A percentile compares a stretch with the other conserved stretches of the same genome.
Evolutionary conservation across 768 basidiomycete genomes (phyloP).

Genomic region (Lenzites betulinus): DNA sequence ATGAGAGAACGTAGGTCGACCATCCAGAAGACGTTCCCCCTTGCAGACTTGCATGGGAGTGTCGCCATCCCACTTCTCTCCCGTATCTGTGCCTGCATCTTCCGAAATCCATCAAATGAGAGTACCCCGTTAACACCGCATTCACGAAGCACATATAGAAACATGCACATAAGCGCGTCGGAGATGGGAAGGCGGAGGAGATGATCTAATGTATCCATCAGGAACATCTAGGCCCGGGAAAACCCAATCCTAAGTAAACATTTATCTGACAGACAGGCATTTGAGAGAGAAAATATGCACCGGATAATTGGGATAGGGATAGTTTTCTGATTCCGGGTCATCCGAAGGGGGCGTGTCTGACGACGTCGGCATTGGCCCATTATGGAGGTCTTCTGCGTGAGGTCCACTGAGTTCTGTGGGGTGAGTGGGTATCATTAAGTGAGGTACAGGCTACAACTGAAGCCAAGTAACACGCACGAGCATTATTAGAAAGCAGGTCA

Average conservation of each 20-base stretch:
- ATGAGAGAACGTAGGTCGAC: neutral
- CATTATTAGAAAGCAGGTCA: neutral
- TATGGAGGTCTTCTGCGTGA: no score
- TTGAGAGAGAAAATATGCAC: neutral
- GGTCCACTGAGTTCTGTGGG: no score
- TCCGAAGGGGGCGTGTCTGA: neutral
- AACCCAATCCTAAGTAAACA: neutral
- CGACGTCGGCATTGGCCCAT: no score
- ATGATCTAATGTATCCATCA: slow-evolving; percentile 8
- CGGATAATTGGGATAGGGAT: neutral
- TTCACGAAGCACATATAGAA: slow-evolving; percentile 13
- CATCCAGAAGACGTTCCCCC: slow-evolving; percentile 18
- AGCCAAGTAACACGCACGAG: neutral
- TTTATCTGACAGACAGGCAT: no score
- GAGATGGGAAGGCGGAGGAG: slow-evolving; percentile 14
- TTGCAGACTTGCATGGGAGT: neutral
- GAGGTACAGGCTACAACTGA: neutral
- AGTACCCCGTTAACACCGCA: slow-evolving; percentile 12
- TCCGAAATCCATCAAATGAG: slow-evolving; percentile 7
- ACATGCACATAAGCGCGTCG: neutral
- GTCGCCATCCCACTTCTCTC: neutral
- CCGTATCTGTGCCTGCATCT: slow-evolving; percentile 1
- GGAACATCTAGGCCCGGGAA: neutral
- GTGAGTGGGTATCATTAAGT: neutral
- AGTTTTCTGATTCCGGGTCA: no score